Conservation (phyloP, 768 basidiomycete species). For the Suillus sp. region DNA sequence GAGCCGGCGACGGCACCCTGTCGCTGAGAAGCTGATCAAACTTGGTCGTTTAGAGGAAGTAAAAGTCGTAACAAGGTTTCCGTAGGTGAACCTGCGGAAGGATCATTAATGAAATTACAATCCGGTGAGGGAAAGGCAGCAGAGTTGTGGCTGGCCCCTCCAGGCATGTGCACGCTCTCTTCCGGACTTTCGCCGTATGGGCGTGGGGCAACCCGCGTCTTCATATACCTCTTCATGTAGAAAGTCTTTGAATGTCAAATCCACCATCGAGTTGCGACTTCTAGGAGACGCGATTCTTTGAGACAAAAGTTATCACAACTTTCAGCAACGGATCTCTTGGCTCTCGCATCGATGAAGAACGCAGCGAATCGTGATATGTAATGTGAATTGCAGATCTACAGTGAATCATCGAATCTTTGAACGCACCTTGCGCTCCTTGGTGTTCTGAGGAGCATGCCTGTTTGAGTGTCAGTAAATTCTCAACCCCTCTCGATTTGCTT, state of each 20-base stretch:
- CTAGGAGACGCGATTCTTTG: constrained; percentile 20
- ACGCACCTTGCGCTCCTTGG: constrained; percentile 78
- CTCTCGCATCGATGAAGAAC: constrained; percentile 81
- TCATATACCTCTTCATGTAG: not conserved
- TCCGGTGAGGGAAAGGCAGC: too few relatives aligned
- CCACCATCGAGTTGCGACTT: constrained; percentile 15
- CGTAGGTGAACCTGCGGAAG: constrained; percentile 83
- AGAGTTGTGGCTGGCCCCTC: too few relatives aligned
- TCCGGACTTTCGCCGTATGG: not conserved
- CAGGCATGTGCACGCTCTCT: not conserved
- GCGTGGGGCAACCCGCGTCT: not conserved
- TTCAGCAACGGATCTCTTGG: constrained; percentile 74
- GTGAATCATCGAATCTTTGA: too few relatives aligned
- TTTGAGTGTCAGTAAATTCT: too few relatives aligned
- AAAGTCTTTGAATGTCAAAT: constrained; percentile 7
- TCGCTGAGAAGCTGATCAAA: constrained; percentile 68
- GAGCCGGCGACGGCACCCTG: constrained; percentile 52
- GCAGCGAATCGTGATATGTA: constrained; percentile 81
- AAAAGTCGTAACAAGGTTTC: constrained; percentile 83
- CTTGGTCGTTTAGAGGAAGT: too few relatives aligned
- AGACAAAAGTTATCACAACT: constrained; percentile 37
- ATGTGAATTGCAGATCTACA: constrained; percentile 82
- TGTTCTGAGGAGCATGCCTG: constrained; percentile 66
- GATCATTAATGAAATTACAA: constrained; percentile 58
- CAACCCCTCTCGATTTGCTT: too few relatives aligned